These are phyloP conservation scores for Hypericum androsaemum DNA, from an alignment of 345 rosid genomes.

Conservation along the genomic window DNA sequence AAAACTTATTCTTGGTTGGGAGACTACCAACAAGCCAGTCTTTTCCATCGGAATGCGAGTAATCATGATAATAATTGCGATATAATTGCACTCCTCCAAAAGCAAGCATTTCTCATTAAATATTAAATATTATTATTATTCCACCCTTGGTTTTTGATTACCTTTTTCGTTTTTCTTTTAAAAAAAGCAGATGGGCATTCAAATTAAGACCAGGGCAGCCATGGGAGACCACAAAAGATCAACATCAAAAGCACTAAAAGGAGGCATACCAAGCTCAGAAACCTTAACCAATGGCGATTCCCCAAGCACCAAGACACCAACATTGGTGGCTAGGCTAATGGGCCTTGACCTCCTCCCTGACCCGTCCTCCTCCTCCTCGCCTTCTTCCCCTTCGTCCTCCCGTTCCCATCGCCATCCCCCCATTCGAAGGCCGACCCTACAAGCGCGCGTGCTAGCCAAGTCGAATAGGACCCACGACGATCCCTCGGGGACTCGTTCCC, in stretches of 20 bases:
- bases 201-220: conserved; percentile 50
- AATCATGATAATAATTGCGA: conserved; percentile 22
- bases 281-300: conserved; percentile 28
- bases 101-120: too few species aligned
- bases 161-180: conserved; percentile 3
- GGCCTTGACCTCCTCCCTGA: conserved; percentile 89
- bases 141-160: not conserved
- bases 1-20: conserved; percentile 8
- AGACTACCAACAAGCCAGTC: conserved; percentile 10
- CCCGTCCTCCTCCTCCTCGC: conserved; percentile 28
- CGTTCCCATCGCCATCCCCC: conserved; percentile 11
- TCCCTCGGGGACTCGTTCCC: conserved; percentile 42
- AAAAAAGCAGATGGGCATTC: conserved; percentile 52
- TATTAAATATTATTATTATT: too few species aligned
- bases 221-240: conserved; percentile 19
- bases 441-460: conserved; percentile 7
- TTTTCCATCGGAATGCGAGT: conserved; percentile 13
- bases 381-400: conserved; percentile 22
- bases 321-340: conserved; percentile 81
- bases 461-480: conserved; percentile 31
- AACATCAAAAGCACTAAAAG: conserved; percentile 16
- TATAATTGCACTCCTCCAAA: not conserved
- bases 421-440: conserved; percentile 21
- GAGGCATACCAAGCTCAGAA: conserved; percentile 38
- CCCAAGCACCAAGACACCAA: conserved; percentile 72